phyloP scores from a whole-genome alignment of 176 grass and related monocot genomes.

The Juncus inflexus region DNA sequence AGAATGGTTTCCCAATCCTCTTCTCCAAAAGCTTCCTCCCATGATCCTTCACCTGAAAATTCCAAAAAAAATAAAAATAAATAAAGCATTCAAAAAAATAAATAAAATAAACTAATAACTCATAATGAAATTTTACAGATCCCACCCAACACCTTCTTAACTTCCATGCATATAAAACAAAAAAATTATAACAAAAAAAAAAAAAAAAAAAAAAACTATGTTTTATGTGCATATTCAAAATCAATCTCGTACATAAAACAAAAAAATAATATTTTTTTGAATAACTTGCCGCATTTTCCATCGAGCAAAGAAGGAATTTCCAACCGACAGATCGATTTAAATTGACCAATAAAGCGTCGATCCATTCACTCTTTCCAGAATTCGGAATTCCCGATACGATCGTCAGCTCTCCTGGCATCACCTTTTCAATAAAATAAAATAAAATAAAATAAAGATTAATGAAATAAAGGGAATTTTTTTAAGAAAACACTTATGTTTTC shows the following conservation, averaged over 20 bases:
- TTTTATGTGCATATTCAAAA: too few species aligned
- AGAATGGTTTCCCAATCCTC: conserved; percentile 76
- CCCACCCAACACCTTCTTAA: too few species aligned
- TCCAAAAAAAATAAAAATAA: not conserved
- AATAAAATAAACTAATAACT: not conserved
- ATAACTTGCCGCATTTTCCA: conserved; percentile 77
- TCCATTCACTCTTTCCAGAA: conserved; percentile 99
- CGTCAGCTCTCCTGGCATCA: conserved; percentile 82
- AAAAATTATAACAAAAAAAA: too few species aligned
- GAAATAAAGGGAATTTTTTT: too few species aligned
- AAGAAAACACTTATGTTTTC: too few species aligned
- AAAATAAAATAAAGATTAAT: conserved; percentile 10
- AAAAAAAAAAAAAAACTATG: too few species aligned
- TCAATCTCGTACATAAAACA: too few species aligned
- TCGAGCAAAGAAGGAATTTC: conserved; percentile 94
- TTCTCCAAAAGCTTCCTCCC: conserved; percentile 97
- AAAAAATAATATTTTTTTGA: too few species aligned
- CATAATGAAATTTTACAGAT: too few species aligned
- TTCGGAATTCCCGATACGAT: conserved; percentile 92
- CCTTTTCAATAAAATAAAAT: conserved; percentile 36
- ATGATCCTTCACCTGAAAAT: conserved; percentile 82
- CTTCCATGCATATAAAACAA: too few species aligned
- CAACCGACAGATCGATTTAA: conserved; percentile 68
- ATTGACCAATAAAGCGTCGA: conserved; percentile 93
- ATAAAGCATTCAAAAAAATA: too few species aligned